phyloP scores from a whole-genome alignment of 257 asterid genomes.

The Solanum paucissectum region DNA sequence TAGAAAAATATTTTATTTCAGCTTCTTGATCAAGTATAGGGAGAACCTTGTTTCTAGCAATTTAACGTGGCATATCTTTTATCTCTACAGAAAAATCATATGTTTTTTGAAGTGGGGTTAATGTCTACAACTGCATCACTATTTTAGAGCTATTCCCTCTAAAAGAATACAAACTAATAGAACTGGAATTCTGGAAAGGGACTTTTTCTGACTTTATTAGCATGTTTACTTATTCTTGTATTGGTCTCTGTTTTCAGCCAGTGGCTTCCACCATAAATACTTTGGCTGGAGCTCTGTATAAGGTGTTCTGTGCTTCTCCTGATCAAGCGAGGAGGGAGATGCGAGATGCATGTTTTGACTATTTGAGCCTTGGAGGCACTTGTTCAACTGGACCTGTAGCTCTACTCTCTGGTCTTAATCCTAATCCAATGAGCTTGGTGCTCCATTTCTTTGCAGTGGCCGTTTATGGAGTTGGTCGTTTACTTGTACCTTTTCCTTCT shows the following conservation, averaged over 20 bases:
- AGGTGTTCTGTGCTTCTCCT: conserved; percentile 41
- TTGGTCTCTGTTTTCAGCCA: conserved; percentile 22
- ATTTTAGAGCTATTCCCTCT: neutral
- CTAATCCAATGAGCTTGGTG: conserved; percentile 33
- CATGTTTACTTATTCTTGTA: neutral
- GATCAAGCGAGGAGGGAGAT: conserved; percentile 47
- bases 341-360: conserved; percentile 46
- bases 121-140: neutral
- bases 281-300: conserved; percentile 39
- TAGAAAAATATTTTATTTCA: neutral
- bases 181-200: neutral
- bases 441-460: conserved; percentile 43
- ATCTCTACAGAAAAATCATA: neutral
- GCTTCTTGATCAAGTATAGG: neutral
- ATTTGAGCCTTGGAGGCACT: conserved; percentile 43
- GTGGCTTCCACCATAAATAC: conserved; percentile 48
- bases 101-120: neutral
- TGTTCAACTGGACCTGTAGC: conserved; percentile 42
- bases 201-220: neutral
- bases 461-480: conserved; percentile 36
- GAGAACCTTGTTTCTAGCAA: neutral
- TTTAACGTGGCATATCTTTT: neutral
- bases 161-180: neutral
- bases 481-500: conserved; percentile 41
- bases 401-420: conserved; percentile 38